A percentile compares a stretch with the other conserved stretches of the same genome.
phyloP scores from a whole-genome alignment of 2,329 filamentous ascomycete genomes.

The Neurospora crassa region DNA sequence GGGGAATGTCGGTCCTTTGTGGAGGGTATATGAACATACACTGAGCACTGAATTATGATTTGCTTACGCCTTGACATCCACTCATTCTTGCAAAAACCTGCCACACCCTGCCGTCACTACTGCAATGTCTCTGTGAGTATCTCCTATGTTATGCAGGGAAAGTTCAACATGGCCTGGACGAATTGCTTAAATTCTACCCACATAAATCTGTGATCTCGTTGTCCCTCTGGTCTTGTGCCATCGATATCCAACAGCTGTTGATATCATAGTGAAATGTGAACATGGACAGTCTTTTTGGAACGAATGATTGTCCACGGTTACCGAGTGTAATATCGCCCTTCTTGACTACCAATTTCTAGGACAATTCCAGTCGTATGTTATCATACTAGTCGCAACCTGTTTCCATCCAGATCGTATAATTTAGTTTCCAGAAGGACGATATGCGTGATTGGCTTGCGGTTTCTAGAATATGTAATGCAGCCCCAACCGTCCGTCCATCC shows the following conservation, averaged over 20 bases:
- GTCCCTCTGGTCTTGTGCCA: neutral
- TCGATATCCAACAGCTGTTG: neutral
- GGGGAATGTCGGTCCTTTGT: neutral
- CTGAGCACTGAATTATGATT: neutral
- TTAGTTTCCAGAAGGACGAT: neutral
- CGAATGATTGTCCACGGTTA: neutral
- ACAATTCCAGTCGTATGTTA: neutral
- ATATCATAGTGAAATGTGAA: neutral
- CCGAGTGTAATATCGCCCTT: neutral
- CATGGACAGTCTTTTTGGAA: neutral
- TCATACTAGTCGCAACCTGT: neutral
- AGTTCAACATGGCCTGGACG: neutral
- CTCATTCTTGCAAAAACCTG: neutral
- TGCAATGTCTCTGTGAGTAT: neutral
- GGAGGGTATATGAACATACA: neutral
- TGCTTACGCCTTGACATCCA: neutral
- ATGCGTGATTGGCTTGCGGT: neutral
- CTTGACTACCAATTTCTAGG: neutral
- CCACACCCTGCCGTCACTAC: neutral
- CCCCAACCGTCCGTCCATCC: neutral
- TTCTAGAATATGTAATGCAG: neutral
- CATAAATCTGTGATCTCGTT: neutral
- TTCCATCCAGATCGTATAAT: neutral
- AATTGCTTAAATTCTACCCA: neutral
- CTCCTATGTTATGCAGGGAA: neutral